Base-by-base conservation (phyloP, 345 rosid genomes). In the Jatropha curcas region DNA sequence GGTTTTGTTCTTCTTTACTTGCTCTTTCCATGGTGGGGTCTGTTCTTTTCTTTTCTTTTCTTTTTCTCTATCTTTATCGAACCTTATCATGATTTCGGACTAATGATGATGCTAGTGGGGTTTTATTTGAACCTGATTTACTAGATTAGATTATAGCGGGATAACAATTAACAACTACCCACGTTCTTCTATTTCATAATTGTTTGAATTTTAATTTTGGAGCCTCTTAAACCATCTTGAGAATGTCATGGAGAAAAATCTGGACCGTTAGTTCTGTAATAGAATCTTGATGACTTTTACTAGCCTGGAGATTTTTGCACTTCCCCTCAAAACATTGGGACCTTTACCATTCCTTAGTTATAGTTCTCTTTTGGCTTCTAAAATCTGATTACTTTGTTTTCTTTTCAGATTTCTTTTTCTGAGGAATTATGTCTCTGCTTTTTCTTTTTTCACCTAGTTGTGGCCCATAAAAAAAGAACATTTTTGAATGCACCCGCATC, bases 21-120 rank as follows among this genome's bases (percentile, higher is more conserved):
- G 66, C 55, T 72, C 71, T 71, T 82, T 72, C 76, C 84, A 80
- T 80, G 41, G 71, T 68, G 76, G 83, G 78, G 77, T 73, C 71
- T 76, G n/a, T n/a, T n/a, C n/a, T n/a, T n/a, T n/a, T 59, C 51
- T 58, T n/a, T 51, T 14, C 16, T 17, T 43, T n/a, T 6, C 45
- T 41, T 41, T 41, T 7, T 41, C 13, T n/a, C 28, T 43, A 16
- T 31, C 68, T 45, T 76, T 30, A 6, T 62, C 7, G 28, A 58
- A 67, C 5, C 30, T n/a, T 45, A 70, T 35, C 2, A 2, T 45
- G 73, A 22, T 70, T 71, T 60, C 22, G 70, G 64, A 65, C 50
- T 68, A 67, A 60, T 34, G 41, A 50, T 28, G 22, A 61, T 61
- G 28, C 74, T 16, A 3, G 72, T n/a, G 68, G 37, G 41, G 59